Evolutionary conservation across 306 rosid species (phyloP).

Genomic region (cucumber (Cucumis sativus)): Cucumber_9930_V3 NC_026658.2:23925501-23926000

Average conservation of each 20-base stretch:
- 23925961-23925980: constrained; percentile 72
- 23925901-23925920: constrained; percentile 30
- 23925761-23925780: not conserved
- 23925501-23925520: not conserved
- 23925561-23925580: constrained; percentile 48
- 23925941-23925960: constrained; percentile 60
- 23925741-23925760: not conserved
- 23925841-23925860: not conserved
- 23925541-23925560: constrained; percentile 19
- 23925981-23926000: not conserved
- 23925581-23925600: constrained; percentile 96
- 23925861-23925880: not conserved
- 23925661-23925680: not conserved
- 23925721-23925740: no score
- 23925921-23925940: constrained; percentile 29
- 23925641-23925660: constrained; percentile 17
- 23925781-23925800: not conserved
- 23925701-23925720: not conserved
- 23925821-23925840: no score
- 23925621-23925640: constrained; percentile 88
- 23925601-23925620: constrained; percentile 87
- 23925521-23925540: constrained; percentile 1
- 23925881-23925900: not conserved
- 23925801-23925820: not conserved
- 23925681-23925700: not conserved